Conservation (phyloP, 2,329 filamentous ascomycete genomes). For the Aspergillus neoniger region DNA sequence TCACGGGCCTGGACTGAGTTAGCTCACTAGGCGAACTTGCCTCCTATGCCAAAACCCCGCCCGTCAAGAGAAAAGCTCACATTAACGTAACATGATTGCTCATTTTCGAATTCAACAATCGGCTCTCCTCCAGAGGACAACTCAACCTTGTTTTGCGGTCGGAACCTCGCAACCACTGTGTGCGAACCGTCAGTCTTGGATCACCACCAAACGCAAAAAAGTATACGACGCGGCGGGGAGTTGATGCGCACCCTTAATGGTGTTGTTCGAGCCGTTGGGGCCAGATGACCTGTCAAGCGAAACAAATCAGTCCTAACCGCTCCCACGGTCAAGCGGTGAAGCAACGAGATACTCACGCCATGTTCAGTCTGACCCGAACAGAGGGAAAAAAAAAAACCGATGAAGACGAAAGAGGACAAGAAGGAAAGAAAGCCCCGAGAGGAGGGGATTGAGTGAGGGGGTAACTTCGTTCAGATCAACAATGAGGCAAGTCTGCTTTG, state of each 20-base stretch:
- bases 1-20: conserved; percentile 68
- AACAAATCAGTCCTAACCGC: conserved; percentile 14
- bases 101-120: conserved; percentile 83
- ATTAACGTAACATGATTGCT: conserved; percentile 83
- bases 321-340: conserved; percentile 11
- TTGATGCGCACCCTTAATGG: conserved; percentile 54
- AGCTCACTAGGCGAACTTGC: conserved; percentile 8
- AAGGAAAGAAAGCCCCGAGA: conserved; percentile 25
- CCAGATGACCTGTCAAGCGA: conserved; percentile 33
- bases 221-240: not conserved
- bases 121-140: conserved; percentile 85
- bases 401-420: conserved; percentile 13
- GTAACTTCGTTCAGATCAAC: conserved; percentile 19
- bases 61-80: conserved; percentile 52
- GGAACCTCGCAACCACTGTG: conserved; percentile 92
- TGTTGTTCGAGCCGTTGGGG: conserved; percentile 49
- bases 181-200: conserved; percentile 44
- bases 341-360: conserved; percentile 48
- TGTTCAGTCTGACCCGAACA: conserved; percentile 35
- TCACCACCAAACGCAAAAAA: not conserved
- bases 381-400: not conserved
- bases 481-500: conserved; percentile 11
- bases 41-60: not conserved
- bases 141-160: conserved; percentile 95
- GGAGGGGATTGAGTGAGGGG: conserved; percentile 22